Evolutionary conservation across 2,329 filamentous ascomycete species (phyloP).

Genomic region (Alternaria brassicae): DNA sequence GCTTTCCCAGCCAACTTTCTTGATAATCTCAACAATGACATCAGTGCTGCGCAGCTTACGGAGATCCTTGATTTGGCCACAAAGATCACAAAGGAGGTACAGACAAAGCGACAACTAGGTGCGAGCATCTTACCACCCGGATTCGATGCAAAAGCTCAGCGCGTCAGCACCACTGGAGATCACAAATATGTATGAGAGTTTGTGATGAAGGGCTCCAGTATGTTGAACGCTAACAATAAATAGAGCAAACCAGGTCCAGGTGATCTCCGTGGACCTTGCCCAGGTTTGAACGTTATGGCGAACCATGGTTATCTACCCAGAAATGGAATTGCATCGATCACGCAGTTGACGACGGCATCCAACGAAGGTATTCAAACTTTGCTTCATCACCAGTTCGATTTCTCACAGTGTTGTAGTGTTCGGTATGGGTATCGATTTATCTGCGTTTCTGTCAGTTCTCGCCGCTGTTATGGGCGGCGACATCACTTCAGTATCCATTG

Average conservation of each 20-base stretch:
- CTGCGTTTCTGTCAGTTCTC: constrained; percentile 25
- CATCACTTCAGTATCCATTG: constrained; percentile 18
- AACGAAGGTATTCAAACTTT: neutral
- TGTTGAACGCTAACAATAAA: neutral
- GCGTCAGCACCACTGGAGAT: neutral
- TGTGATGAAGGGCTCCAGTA: neutral
- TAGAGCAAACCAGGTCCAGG: constrained; percentile 1
- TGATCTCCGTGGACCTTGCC: constrained; percentile 39
- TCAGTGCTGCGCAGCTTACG: neutral
- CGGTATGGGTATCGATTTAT: constrained; percentile 21
- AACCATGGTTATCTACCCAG: constrained; percentile 45
- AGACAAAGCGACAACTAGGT: neutral
- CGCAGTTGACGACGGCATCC: constrained; percentile 1
- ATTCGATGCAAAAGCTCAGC: neutral
- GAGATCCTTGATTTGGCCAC: neutral
- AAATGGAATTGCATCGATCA: constrained; percentile 31
- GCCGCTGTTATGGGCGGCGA: constrained; percentile 23
- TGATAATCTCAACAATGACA: neutral
- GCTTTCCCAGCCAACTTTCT: neutral
- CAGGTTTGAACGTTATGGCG: constrained; percentile 41
- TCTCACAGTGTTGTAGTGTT: neutral
- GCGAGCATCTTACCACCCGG: neutral
- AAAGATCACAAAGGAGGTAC: neutral
- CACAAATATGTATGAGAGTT: neutral
- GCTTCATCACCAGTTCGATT: neutral